Evolutionary conservation across 1,284 basidiomycete species (phyloP).

Genomic region (Naganishia sp.): DNA sequence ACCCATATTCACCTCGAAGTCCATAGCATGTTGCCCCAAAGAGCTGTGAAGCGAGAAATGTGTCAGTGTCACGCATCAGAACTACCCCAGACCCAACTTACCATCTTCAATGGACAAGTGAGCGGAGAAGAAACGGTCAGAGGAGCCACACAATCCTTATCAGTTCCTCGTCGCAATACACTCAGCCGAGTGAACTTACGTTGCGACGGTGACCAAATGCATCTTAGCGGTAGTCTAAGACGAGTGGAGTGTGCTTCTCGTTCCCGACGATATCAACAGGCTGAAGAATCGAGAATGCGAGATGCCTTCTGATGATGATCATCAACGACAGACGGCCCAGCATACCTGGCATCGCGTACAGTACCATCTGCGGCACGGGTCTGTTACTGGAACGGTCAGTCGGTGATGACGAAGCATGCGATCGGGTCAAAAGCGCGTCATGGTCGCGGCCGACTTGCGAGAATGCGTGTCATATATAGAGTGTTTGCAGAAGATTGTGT

Average conservation of each 20-base stretch:
- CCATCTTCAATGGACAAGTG: neutral
- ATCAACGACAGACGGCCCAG: neutral
- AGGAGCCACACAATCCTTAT: neutral
- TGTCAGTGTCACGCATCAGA: neutral
- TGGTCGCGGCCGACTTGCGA: neutral
- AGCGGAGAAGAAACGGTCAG: neutral
- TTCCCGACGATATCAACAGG: neutral
- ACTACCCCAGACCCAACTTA: neutral
- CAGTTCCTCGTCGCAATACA: conserved; percentile 55
- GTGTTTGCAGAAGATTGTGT: too few relatives aligned
- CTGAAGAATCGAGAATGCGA: too few relatives aligned
- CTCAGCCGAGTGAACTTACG: conserved; percentile 46
- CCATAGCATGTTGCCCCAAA: conserved; percentile 93
- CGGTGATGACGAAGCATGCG: conserved; percentile 1
- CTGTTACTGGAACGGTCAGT: neutral
- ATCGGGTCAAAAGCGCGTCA: neutral
- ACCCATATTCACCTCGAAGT: conserved; percentile 68
- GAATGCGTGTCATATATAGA: too few relatives aligned
- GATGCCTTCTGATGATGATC: neutral
- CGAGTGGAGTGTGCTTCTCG: neutral
- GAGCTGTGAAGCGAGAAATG: conserved; percentile 60
- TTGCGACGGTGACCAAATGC: conserved; percentile 54
- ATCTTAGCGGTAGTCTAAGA: conserved; percentile 28
- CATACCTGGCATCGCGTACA: neutral
- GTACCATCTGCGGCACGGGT: too few relatives aligned